phyloP scores from a whole-genome alignment of 2,329 filamentous ascomycete genomes.

The Diaporthe velutina region DNA sequence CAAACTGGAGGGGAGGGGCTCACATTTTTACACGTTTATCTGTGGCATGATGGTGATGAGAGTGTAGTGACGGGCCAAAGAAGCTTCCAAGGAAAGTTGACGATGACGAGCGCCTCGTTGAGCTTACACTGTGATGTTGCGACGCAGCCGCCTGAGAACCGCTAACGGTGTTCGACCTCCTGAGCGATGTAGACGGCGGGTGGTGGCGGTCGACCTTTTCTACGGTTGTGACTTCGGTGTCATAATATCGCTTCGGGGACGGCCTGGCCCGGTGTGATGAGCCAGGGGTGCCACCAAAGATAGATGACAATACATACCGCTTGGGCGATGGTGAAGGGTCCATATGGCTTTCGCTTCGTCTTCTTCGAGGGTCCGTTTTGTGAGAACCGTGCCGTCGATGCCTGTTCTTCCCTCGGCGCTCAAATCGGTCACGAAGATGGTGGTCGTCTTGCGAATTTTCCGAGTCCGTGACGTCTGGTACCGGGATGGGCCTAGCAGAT shows the following conservation, averaged over 20 bases:
- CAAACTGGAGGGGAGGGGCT: constrained; percentile 35
- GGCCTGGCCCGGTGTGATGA: constrained; percentile 38
- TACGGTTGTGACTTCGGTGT: constrained; percentile 48
- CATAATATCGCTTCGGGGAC: constrained; percentile 43
- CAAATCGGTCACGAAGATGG: constrained; percentile 38
- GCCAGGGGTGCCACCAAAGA: constrained; percentile 20
- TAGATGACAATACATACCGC: constrained; percentile 45
- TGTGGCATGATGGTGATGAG: constrained; percentile 39
- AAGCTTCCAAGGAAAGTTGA: constrained; percentile 50
- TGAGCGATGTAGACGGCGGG: constrained; percentile 46
- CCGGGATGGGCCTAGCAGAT: constrained; percentile 38
- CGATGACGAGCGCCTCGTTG: constrained; percentile 52
- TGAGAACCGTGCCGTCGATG: constrained; percentile 45
- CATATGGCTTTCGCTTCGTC: constrained; percentile 44
- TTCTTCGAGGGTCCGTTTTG: constrained; percentile 43
- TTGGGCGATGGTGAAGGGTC: constrained; percentile 46
- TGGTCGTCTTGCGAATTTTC: constrained; percentile 29
- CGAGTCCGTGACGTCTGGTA: constrained; percentile 22
- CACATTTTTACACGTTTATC: constrained; percentile 44
- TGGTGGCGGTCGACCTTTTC: constrained; percentile 44
- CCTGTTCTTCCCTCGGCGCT: constrained; percentile 39
- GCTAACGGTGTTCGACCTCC: constrained; percentile 50
- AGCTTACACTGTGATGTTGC: constrained; percentile 50
- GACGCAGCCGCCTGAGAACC: constrained; percentile 51
- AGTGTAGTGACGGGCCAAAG: constrained; percentile 45